phyloP scores from a whole-genome alignment of 139 green algal genomes.

The Nannochloris sp. region DNA sequence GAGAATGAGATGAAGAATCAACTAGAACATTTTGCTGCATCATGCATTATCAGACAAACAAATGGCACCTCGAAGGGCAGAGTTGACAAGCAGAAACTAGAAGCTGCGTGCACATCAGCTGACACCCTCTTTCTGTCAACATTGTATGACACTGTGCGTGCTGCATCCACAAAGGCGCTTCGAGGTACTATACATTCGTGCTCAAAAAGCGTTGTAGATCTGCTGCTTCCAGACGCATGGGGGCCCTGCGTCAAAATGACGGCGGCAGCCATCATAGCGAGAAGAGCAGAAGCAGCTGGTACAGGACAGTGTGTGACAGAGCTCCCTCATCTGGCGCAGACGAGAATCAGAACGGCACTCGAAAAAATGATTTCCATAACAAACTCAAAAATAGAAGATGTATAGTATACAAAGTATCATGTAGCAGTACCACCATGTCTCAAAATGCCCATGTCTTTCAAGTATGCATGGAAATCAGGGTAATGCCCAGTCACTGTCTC shows the following conservation, averaged over 20 bases:
- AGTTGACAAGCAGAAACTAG: too few relatives aligned
- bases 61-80: too few relatives aligned
- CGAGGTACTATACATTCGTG: not conserved
- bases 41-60: too few relatives aligned
- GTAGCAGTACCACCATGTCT: too few relatives aligned
- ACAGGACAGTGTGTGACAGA: not conserved
- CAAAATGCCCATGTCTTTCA: not conserved
- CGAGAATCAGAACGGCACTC: not conserved
- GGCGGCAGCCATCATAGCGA: not conserved
- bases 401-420: not conserved
- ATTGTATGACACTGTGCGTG: too few relatives aligned
- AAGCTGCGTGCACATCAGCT: too few relatives aligned
- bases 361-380: not conserved
- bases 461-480: not conserved
- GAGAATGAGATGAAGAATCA: too few relatives aligned
- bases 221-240: not conserved
- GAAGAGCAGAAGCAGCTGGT: not conserved
- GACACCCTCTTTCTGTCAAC: too few relatives aligned
- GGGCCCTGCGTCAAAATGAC: not conserved
- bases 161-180: not conserved
- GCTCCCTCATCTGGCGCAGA: not conserved
- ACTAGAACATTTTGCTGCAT: too few relatives aligned
- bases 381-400: not conserved
- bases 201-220: not conserved
- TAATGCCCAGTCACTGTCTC: not conserved